Conservation (phyloP, 345 rosid genomes). For the Rubroshorea leprosula region DNA sequence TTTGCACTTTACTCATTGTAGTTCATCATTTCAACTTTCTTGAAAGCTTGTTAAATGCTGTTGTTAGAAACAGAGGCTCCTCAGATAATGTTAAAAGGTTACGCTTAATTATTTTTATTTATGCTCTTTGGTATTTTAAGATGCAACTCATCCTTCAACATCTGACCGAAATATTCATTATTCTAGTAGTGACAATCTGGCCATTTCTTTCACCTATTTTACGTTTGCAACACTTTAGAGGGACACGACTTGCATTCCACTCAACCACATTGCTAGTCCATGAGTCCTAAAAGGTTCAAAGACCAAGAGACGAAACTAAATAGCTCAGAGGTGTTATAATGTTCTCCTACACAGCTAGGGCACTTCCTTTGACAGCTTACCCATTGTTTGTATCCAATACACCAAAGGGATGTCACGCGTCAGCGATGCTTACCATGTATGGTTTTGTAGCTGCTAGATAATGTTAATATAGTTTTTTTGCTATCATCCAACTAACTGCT, state of each 20-base stretch:
- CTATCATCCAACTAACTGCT: slow-evolving; percentile 6
- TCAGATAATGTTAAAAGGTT: slow-evolving; percentile 79
- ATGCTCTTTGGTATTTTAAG: slow-evolving; percentile 7
- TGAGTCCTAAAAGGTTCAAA: too few relatives aligned
- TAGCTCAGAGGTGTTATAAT: too few relatives aligned
- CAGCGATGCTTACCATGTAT: background rate
- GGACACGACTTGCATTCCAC: too few relatives aligned
- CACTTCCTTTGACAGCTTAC: background rate
- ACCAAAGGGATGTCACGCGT: background rate
- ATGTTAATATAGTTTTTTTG: slow-evolving; percentile 6
- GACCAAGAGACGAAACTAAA: too few relatives aligned
- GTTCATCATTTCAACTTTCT: slow-evolving; percentile 89
- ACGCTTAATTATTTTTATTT: slow-evolving; percentile 17
- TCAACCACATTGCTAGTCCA: too few relatives aligned
- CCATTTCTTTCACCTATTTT: background rate
- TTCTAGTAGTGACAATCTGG: too few relatives aligned
- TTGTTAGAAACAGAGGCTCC: slow-evolving; percentile 68
- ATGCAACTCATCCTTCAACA: slow-evolving; percentile 1
- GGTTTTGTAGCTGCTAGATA: background rate
- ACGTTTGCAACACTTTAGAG: background rate
- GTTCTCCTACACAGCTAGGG: background rate
- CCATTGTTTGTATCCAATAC: background rate
- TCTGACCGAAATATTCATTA: too few relatives aligned
- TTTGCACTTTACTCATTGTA: slow-evolving; percentile 75
- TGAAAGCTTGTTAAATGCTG: slow-evolving; percentile 62